Base-by-base conservation (phyloP, 2,329 filamentous ascomycete species). In the Monosporascus ibericus region DNA sequence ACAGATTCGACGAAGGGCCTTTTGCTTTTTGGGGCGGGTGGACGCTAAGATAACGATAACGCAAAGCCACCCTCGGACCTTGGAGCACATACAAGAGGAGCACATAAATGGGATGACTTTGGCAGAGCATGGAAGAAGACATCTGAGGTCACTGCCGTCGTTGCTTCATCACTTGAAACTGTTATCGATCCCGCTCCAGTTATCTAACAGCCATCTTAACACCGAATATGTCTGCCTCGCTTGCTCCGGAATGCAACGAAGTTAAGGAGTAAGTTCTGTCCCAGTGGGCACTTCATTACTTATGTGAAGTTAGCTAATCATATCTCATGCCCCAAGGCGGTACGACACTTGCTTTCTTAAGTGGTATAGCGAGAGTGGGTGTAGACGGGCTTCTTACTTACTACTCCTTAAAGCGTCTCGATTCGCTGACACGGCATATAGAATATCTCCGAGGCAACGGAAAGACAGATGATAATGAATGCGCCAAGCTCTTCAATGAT, bases 281-380 rank as follows among this genome's bases (percentile, higher is more conserved):
- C 18, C 9, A 14, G 39, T 15, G 22, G 18, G n/a, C 6, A 8
- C 6, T 69, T 6, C 49, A 27, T 27, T 24, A 47, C 34, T 20
- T 22, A 48, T 6, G 5, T 6, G 11, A 37, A 48, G 36, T 6
- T 3, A 50, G 34, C 47, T 49, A 22, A 49, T 44, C 34, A 22
- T 37, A 49, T 63, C 51, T 55, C 55, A 38, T 52, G 50, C 44
- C 48, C 40, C 6, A 56, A 96, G 92, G 69, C 89, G 86, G 63
- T 99, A 99, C 68, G 94, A 99, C 70, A 92, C 87, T 49, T 99
- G 94, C 74, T 99, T 99, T 69, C 76, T 99, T 58, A 97, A 96
- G 74, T 99, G 94, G 94, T 99, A 99, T 71, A 96, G 92, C 68
- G 94, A 99, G 73, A 97, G 94, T 96, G 78, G 54, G 86, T 71